phyloP scores from a whole-genome alignment of 139 green algal genomes.

The Chlorella sp. region DNA sequence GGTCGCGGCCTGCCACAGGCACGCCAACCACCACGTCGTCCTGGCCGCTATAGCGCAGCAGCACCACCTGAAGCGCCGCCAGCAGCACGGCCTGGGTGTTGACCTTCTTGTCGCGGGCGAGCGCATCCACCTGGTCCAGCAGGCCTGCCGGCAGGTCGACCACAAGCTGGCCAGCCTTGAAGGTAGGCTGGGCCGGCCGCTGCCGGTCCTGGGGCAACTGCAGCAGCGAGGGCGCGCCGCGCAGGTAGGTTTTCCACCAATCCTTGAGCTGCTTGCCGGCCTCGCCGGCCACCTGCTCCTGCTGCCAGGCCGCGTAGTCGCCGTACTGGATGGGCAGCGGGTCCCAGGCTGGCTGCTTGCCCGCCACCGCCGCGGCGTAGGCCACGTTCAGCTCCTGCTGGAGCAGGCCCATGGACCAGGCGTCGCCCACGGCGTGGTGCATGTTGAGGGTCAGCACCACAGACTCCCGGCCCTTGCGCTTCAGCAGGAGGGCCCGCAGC shows the following conservation, averaged over 20 bases:
- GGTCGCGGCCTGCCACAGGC: neutral
- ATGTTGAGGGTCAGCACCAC: conserved; percentile 7
- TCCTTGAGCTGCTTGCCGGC: neutral
- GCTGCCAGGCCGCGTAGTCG: conserved; percentile 18
- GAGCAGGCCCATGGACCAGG: conserved; percentile 13
- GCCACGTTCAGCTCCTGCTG: conserved; percentile 6
- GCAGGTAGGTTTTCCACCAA: conserved; percentile 9
- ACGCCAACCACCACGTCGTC: neutral
- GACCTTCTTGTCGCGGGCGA: neutral
- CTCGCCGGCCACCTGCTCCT: neutral
- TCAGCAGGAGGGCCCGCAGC: conserved; percentile 4
- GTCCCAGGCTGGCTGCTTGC: neutral
- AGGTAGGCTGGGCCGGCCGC: neutral
- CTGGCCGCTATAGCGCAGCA: neutral
- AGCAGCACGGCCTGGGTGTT: neutral
- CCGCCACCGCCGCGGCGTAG: neutral
- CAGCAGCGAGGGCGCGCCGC: neutral
- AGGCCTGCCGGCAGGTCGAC: conserved; percentile 12
- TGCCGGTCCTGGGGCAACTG: conserved; percentile 1
- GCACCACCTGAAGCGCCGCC: conserved; percentile 12
- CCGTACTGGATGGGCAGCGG: conserved; percentile 7
- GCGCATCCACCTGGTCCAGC: neutral
- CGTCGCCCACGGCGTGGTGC: conserved; percentile 24
- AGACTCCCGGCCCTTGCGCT: neutral
- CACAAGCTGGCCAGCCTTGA: neutral